A percentile compares a stretch with the other conserved stretches of the same genome.
Conservation (phyloP, 768 basidiomycete genomes). For the Tylopilus subfusipes region DNA sequence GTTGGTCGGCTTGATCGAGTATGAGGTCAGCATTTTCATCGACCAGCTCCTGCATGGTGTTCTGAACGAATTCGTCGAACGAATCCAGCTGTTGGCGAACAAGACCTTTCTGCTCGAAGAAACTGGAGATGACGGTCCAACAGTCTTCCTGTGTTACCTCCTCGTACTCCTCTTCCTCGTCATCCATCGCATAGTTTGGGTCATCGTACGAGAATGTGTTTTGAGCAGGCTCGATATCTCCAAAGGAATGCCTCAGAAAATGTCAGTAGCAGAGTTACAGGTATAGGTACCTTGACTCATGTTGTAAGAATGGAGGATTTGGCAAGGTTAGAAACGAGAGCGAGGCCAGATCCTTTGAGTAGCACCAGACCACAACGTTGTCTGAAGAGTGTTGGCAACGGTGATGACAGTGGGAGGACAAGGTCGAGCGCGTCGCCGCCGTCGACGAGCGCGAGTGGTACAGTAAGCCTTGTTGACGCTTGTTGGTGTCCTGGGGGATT, state of each 20-base stretch:
- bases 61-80: slow-evolving; percentile 98
- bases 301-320: background rate
- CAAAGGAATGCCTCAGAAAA: slow-evolving; percentile 35
- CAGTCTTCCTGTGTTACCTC: slow-evolving; percentile 91
- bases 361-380: background rate
- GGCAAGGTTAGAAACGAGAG: background rate
- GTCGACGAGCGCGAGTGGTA: slow-evolving; percentile 17
- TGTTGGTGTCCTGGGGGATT: slow-evolving; percentile 18
- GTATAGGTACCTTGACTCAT: slow-evolving; percentile 33
- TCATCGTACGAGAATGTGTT: slow-evolving; percentile 56
- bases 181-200: slow-evolving; percentile 47
- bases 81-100: slow-evolving; percentile 97
- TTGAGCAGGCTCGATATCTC: slow-evolving; percentile 49
- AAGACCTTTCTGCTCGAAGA: slow-evolving; percentile 96
- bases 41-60: slow-evolving; percentile 98
- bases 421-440: slow-evolving; percentile 17
- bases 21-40: slow-evolving; percentile 96
- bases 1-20: slow-evolving; percentile 94
- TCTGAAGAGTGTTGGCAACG: background rate
- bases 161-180: slow-evolving; percentile 57
- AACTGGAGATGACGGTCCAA: slow-evolving; percentile 94
- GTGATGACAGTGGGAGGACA: slow-evolving; percentile 14
- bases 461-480: slow-evolving; percentile 27
- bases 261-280: slow-evolving; percentile 19
- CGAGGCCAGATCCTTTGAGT: background rate